phyloP scores from a whole-genome alignment of 495 filamentous ascomycete genomes.

The Talaromyces ruber region DNA sequence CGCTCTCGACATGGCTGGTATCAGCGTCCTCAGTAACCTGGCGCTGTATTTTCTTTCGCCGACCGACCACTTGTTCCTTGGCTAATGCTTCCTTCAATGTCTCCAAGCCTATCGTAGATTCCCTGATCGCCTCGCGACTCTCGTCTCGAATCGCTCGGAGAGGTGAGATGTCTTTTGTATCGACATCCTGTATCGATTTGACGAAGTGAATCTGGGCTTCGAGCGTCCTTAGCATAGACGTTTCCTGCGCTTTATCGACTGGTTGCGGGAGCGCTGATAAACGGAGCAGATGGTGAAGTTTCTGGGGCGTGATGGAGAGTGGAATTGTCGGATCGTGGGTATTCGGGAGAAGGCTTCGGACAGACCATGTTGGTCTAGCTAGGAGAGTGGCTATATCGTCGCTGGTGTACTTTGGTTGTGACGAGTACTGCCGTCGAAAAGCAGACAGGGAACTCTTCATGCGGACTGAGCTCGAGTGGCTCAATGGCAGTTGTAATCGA shows the following conservation, averaged over 20 bases:
- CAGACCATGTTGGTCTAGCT: slow-evolving; percentile 74
- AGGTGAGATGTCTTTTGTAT: slow-evolving; percentile 63
- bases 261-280: slow-evolving; percentile 83
- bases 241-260: slow-evolving; percentile 44
- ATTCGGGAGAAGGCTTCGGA: slow-evolving; percentile 63
- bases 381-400: slow-evolving; percentile 49
- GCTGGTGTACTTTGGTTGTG: slow-evolving; percentile 2
- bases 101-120: slow-evolving; percentile 44
- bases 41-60: slow-evolving; percentile 35
- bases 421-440: background rate
- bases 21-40: slow-evolving; percentile 14
- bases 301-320: slow-evolving; percentile 35
- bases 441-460: background rate
- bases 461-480: background rate
- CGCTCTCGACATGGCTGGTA: slow-evolving; percentile 26
- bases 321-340: background rate
- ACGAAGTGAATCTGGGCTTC: slow-evolving; percentile 86
- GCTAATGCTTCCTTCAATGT: slow-evolving; percentile 41
- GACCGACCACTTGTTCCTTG: slow-evolving; percentile 46
- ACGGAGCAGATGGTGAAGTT: slow-evolving; percentile 78
- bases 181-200: slow-evolving; percentile 67
- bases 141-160: slow-evolving; percentile 78
- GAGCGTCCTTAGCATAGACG: slow-evolving; percentile 61
- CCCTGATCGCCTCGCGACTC: slow-evolving; percentile 43
- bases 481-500: background rate